phyloP scores from a whole-genome alignment of 2,329 filamentous ascomycete genomes.

The Aspergillus felis region DNA sequence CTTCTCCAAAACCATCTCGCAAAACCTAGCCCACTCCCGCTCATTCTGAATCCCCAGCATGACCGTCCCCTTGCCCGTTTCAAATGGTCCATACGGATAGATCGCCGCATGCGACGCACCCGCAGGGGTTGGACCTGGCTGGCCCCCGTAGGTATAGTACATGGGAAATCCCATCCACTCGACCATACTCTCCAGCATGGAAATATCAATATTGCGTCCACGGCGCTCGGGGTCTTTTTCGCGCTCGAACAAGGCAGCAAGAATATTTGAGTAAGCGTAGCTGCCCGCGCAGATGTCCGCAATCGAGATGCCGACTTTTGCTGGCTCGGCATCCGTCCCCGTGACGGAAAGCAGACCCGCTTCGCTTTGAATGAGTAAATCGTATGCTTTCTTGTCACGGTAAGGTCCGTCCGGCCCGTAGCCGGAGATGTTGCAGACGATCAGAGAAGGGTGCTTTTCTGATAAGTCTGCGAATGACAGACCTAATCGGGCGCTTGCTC shows the following conservation, averaged over 20 bases:
- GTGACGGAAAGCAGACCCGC: constrained; percentile 52
- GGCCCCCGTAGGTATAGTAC: constrained; percentile 51
- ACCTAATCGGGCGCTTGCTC: constrained; percentile 47
- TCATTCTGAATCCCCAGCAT: constrained; percentile 59
- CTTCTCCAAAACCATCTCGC: constrained; percentile 44
- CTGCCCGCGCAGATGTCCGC: constrained; percentile 53
- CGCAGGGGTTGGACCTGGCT: constrained; percentile 40
- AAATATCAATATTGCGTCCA: constrained; percentile 52
- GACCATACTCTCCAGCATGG: constrained; percentile 56
- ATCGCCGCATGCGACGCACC: constrained; percentile 54
- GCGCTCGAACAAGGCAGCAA: constrained; percentile 49
- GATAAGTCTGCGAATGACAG: constrained; percentile 45
- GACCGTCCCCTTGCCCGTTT: constrained; percentile 47
- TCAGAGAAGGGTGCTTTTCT: constrained; percentile 41
- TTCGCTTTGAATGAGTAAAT: constrained; percentile 54
- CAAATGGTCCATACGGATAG: constrained; percentile 56
- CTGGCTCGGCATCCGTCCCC: constrained; percentile 42
- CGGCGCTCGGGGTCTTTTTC: constrained; percentile 41
- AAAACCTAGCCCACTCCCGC: constrained; percentile 52
- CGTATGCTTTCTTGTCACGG: constrained; percentile 53
- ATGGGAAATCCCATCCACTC: constrained; percentile 59
- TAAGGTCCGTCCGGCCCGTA: constrained; percentile 52
- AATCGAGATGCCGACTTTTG: constrained; percentile 53
- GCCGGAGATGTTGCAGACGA: constrained; percentile 55
- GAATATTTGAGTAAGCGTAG: constrained; percentile 51